phyloP scores from a whole-genome alignment of 192 early-diverging fungal species.

The Chytriomyces sp. region DNA sequence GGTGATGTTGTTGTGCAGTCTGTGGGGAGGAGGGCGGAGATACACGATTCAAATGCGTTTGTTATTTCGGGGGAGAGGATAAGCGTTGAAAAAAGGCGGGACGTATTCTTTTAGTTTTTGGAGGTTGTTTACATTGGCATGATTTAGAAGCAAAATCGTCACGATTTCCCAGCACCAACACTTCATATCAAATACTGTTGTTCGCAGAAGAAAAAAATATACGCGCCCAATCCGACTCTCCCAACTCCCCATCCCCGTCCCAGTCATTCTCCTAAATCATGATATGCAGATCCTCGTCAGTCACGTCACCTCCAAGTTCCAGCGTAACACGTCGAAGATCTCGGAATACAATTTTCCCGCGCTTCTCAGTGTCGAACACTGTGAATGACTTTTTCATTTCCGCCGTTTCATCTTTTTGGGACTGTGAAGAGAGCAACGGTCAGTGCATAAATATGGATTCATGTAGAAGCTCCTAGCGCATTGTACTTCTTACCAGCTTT shows the following conservation, averaged over 20 bases:
- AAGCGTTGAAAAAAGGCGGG: too few species aligned
- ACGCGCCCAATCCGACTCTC: conserved; percentile 65
- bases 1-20: neutral
- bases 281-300: conserved; percentile 67
- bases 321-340: conserved; percentile 63
- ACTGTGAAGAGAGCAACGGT: neutral
- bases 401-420: conserved; percentile 58
- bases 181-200: too few species aligned
- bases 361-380: conserved; percentile 66
- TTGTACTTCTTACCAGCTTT: conserved; percentile 29
- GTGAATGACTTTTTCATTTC: conserved; percentile 68
- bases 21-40: too few species aligned
- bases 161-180: too few species aligned
- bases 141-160: too few species aligned
- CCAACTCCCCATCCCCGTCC: conserved; percentile 69
- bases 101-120: too few species aligned
- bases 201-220: neutral
- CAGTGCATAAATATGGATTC: too few species aligned
- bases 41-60: too few species aligned
- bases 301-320: conserved; percentile 68
- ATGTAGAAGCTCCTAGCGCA: too few species aligned
- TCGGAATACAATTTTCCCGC: conserved; percentile 60
- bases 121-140: too few species aligned
- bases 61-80: too few species aligned
- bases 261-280: conserved; percentile 73